Evolutionary conservation across 768 basidiomycete species (phyloP), one percentile per base, ranked within the genome.

Genomic region (Epithele typhae): DNA sequence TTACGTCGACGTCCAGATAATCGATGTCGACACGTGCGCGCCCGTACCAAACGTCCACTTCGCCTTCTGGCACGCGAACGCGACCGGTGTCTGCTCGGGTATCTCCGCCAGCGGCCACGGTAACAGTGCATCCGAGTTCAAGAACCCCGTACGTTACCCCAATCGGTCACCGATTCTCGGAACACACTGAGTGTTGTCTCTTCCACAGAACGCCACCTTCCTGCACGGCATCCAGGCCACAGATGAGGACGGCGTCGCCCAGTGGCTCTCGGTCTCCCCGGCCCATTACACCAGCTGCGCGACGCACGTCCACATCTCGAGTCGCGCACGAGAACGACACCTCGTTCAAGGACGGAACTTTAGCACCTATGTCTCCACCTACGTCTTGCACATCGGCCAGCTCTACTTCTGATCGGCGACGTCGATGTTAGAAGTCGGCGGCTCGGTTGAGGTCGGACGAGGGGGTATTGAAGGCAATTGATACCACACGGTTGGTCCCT

Each of bases 241-340:
- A 7, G 17, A 41, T 21, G 24, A 17, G 15, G n/a, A 41, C 10
- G 40, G 40, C 14, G 22, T 48, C 22, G 47, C 30, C 12, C 27
- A 48, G 22, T 35, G 18, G 18, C 21, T 45, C 41, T 32, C 47
- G 23, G 30, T 33, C 43, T 48, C 21, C 23, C 44, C 47, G 22
- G 47, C 45, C 8, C 35, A 48, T 25, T 48, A 48, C 32, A 36
- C 45, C 15, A n/a, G 45, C 5, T 43, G 47, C 47, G 43, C 47
- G 0, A 11, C 47, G n/a, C 47, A 48, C 25, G 46, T 48, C 23
- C 47, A 48, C 34, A 25, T 45, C 24, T 19, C n/a, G n/a, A n/a
- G n/a, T 48, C 12, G 47, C 35, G n/a, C 19, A 48, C 23, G 15
- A 30, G 12, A 45, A 48, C 43, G 25, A 43, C 15, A 37, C 25